Conservation (phyloP, 116 monocot genomes). For the Papilionanthe hybrid region DNA sequence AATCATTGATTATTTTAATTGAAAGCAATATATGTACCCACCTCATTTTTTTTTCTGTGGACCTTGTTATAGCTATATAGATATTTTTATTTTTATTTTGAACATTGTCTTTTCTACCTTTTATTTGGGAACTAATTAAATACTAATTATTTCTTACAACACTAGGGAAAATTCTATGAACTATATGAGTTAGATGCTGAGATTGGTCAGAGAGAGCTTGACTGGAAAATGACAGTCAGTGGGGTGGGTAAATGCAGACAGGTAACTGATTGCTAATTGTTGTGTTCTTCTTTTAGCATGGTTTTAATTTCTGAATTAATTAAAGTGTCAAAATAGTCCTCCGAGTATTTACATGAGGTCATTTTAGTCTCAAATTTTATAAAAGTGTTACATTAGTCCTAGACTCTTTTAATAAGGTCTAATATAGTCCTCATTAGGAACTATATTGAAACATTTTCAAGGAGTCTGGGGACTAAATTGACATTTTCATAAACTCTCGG, state of each 20-base stretch:
- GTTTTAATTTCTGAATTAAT: neutral
- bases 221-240: constrained; percentile 98
- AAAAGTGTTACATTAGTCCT: too few species aligned
- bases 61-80: neutral
- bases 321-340: too few species aligned
- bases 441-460: too few species aligned
- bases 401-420: too few species aligned
- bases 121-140: neutral
- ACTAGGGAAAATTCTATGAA: constrained; percentile 96
- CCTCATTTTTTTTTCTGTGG: neutral
- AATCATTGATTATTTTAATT: neutral
- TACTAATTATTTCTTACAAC: constrained; percentile 3
- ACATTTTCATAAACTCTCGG: too few species aligned
- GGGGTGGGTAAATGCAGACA: constrained; percentile 99
- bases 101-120: neutral
- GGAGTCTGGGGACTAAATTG: too few species aligned
- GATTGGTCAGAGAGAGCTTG: constrained; percentile 93
- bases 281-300: neutral
- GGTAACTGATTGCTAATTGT: constrained; percentile 28
- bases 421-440: too few species aligned
- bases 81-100: neutral
- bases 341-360: too few species aligned
- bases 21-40: neutral
- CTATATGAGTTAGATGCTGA: constrained; percentile 99
- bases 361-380: too few species aligned